Base-by-base conservation (phyloP, 371 early-diverging fungal genomes). In the Zychaea mexicana region DNA sequence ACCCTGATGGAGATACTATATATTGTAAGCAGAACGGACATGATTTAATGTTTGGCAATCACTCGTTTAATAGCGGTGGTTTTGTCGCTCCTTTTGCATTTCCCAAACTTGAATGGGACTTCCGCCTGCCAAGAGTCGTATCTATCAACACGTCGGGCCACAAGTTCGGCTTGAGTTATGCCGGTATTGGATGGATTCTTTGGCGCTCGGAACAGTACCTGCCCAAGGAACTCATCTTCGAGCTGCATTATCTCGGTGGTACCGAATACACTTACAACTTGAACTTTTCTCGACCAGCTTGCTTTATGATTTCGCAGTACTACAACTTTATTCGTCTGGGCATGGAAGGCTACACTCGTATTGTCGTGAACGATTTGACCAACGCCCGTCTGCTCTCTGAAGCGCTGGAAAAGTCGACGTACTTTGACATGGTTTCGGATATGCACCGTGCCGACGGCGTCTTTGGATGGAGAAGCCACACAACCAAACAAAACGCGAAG, bases 291-390 rank as follows among this genome's bases (percentile, higher is more conserved):
- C 82, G 87, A 49, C 86, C 87, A 2, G 82, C 90, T 8, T 83
- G 85, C 67, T 85, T 83, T 59, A 81, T 90, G 72, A 84, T 91
- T 21, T 82, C 77, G 2, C 91, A 91, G 71, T 92, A 92, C 73
- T 92, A 91, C 77, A 87, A 85, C 69, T 87, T 92, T 60, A 66
- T 92, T 24, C 84, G 91, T 38, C 81, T 86, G 30, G 92, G 90
- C 0, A 66, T 59, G n/a, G 76, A 77, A 36, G 92, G 92, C 0
- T 92, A 83, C 74, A 75, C 72, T 3, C 67, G 77, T 57, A 75
- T 92, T 24, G 83, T 87, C 70, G 66, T 77, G 19, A 84, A 78
- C 27, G 76, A 76, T 31, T 53, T 87, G 22, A 52, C 59, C 19
- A 87, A 86, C 56, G 87, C 91, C 9, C 73, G 83, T 15, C 67